Base-by-base conservation (phyloP, 495 filamentous ascomycete species). In the Penicillium longicatenatum region DNA sequence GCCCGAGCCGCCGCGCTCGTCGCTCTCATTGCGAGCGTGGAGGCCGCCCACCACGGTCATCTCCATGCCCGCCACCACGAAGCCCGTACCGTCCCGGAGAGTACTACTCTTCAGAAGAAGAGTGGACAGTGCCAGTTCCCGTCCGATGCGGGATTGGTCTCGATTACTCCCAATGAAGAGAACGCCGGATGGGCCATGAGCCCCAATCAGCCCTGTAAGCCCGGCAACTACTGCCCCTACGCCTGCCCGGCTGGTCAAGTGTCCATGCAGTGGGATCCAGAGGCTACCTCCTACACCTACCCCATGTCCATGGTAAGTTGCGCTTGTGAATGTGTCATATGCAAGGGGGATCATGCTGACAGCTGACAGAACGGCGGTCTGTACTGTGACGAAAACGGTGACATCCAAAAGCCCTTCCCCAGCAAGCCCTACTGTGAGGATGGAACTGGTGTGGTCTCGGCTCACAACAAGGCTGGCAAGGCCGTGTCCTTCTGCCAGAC, bases 121-220 rank as follows among this genome's bases (percentile, higher is more conserved):
- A 62, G 82, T 51, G 79, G 77, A 30, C 68, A 76, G 59, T 93
- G 90, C 69, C 58, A 79, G 52, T 87, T 93, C 66, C 90, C 90
- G 16, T 70, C 69, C 37, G 78, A 89, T 64, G 85, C 84, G 21
- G 89, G 89, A 37, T 71, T 93, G 61, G 82, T 92, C 44, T 69
- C 80, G 31, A 80, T 93, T 26, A 88, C 85, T 5, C 88, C 90
- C 7, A 79, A 76, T 48, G 67, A 60, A 24, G 59, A 73, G 63
- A 94, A 94, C 73, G 89, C 79, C 33, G 90, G 90, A 57, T 94
- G 90, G 86, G 90, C 90, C 33, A 87, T 94, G 84, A 89, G 87
- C 65, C 88, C 89, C 8, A 83, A 94, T 72, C 82, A 91, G 67
- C 68, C 82, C 22, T 94, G 90, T 67, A 73, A 75, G 45, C 81